Conservation (phyloP, 345 rosid genomes). For the Microthlaspi erraticum region DNA sequence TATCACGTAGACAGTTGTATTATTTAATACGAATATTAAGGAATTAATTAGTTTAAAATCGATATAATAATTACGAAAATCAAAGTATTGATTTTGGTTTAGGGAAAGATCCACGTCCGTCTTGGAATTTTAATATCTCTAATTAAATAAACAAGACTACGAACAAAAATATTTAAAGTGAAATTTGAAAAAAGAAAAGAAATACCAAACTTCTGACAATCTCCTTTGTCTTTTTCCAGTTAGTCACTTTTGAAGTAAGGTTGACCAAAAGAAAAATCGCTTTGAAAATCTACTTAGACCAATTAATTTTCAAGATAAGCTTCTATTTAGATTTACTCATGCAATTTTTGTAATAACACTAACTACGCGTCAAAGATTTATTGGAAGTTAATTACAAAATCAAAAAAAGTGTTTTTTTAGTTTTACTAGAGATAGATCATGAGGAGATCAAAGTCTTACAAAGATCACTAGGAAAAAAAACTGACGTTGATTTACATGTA, state of each 20-base stretch:
- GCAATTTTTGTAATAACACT: neutral
- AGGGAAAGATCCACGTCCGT: slow-evolving; percentile 93
- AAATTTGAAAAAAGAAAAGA: slow-evolving; percentile 34
- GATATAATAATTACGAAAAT: slow-evolving; percentile 69
- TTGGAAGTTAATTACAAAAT: neutral
- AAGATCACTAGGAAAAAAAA: neutral
- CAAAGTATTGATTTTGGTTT: slow-evolving; percentile 88
- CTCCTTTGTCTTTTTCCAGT: slow-evolving; percentile 49
- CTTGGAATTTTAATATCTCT: slow-evolving; percentile 75
- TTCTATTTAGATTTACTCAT: neutral
- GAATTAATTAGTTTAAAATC: slow-evolving; percentile 57
- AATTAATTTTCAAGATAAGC: slow-evolving; percentile 31
- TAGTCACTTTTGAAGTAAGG: slow-evolving; percentile 44
- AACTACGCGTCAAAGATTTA: slow-evolving; percentile 19
- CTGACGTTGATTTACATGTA: slow-evolving; percentile 13
- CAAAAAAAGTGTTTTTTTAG: neutral
- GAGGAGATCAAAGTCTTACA: neutral
- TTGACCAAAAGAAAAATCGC: slow-evolving; percentile 40
- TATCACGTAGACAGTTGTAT: slow-evolving; percentile 48
- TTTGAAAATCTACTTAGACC: slow-evolving; percentile 57
- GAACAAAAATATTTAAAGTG: slow-evolving; percentile 34
- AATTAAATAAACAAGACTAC: slow-evolving; percentile 50
- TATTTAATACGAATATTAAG: slow-evolving; percentile 39
- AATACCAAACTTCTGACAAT: slow-evolving; percentile 68
- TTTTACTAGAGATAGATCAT: neutral